Evolutionary conservation across 768 basidiomycete species (phyloP), one percentile per base, ranked within the genome.

Genomic region (Trametes coccinea): DNA sequence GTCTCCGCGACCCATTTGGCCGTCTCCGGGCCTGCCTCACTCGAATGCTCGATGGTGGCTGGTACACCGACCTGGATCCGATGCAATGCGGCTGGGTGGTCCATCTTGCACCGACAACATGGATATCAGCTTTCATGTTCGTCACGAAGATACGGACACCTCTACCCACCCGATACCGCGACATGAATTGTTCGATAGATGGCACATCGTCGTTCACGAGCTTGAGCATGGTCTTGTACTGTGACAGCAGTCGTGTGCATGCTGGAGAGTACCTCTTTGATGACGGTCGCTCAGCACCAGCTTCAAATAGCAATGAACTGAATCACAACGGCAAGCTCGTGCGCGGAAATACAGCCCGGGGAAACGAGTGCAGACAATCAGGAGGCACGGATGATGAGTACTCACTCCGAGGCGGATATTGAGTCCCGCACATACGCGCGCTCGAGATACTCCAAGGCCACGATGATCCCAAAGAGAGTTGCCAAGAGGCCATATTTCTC

Each of bases 1-100:
- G 96, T 98, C 74, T 98, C 93, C 8, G 96, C 96, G 29, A 99
- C 93, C 91, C 92, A 95, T 74, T 98, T 97, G 39, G 92, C 91
- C 0, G 92, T 93, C 75, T 98, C 95, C 10, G 90, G 90, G 0
- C 92, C 93, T 7, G 90, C 90, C 73, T 95, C 94, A 47, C 90
- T 90, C 11, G 92, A 92, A 73, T 98, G 96, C 72, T 98, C 95
- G 3, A 97, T 91, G 0, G 95, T 98, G 0, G 96, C 96, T 4
- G 96, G 96, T 0, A 98, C 95, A 9, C 95, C 95, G 1, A 98
- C 91, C 70, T 88, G 84, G 37, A 98, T 78, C 43, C 95, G 81
- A 73, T 98, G 93, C 8, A 96, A 76, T 2, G 96, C 96, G 10
- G 96, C 96, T 0, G 93, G 92, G 61, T 92, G 83, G 71, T 96